Evolutionary conservation across 257 asterid species (phyloP).

Genomic region (Nicotiana otophora): DNA sequence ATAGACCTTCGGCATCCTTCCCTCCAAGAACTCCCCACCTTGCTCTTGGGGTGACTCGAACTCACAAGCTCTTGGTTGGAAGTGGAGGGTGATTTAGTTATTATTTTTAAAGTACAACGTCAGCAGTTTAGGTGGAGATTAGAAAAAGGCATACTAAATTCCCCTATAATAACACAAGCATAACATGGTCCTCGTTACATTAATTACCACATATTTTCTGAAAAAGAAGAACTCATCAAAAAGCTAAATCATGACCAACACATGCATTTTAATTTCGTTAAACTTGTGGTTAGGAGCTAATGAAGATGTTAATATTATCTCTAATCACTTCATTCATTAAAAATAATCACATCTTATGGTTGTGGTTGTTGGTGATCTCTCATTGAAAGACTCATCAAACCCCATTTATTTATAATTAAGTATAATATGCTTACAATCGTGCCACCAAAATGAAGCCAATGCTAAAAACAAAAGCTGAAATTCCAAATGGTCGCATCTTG

Average conservation of each 20-base stretch:
- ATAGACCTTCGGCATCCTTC: no score
- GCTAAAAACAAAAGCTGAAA: neutral
- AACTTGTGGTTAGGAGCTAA: neutral
- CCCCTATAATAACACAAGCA: neutral
- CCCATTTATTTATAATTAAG: neutral
- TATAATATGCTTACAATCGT: conserved; percentile 15
- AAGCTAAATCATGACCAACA: neutral
- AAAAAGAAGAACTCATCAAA: no score
- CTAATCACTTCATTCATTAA: neutral
- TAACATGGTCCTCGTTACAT: neutral
- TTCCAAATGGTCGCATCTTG: neutral
- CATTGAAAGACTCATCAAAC: conserved; percentile 16
- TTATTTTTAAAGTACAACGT: neutral
- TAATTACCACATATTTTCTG: neutral
- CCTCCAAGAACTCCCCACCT: no score
- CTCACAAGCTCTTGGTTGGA: no score
- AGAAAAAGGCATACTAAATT: neutral
- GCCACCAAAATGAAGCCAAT: conserved; percentile 8
- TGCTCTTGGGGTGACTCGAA: no score
- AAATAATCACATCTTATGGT: neutral
- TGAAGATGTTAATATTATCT: conserved; percentile 7
- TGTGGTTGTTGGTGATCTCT: conserved; percentile 9
- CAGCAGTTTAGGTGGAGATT: neutral
- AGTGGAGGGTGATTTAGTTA: no score
- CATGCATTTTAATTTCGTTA: neutral